Evolutionary conservation across 2,329 filamentous ascomycete genomes (phyloP).

Genomic region (Botrytis tulipae): DNA sequence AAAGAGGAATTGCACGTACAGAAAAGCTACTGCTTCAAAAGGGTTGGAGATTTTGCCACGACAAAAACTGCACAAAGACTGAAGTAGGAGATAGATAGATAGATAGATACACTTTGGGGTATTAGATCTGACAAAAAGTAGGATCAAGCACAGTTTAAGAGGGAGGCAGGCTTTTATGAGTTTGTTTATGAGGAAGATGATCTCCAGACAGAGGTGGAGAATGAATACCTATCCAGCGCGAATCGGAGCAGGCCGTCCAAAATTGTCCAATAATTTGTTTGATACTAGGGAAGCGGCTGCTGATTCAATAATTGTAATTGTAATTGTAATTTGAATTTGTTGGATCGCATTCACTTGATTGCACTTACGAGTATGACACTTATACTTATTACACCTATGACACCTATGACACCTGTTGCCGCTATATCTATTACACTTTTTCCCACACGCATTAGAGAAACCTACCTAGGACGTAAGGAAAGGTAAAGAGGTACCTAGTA

Average conservation of each 20-base stretch:
- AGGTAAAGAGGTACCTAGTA: not conserved
- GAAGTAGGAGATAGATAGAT: not conserved
- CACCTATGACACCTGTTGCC: not conserved
- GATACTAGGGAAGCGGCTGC: not conserved
- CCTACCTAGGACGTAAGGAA: not conserved
- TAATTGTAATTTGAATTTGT: not conserved
- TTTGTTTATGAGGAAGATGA: conserved; percentile 8
- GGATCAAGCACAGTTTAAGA: not conserved
- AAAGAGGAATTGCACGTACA: conserved; percentile 12
- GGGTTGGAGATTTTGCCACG: not conserved
- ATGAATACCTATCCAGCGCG: not conserved
- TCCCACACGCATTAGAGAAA: not conserved
- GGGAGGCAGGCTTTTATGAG: conserved; percentile 3
- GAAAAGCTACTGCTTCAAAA: not conserved
- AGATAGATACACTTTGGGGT: conserved; percentile 1
- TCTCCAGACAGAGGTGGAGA: conserved; percentile 7
- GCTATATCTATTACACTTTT: not conserved
- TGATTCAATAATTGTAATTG: not conserved
- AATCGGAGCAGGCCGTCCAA: conserved; percentile 14
- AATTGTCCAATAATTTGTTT: not conserved
- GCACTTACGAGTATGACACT: not conserved
- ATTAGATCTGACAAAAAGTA: not conserved
- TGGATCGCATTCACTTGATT: not conserved
- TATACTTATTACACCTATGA: not conserved
- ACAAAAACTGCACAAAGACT: not conserved